phyloP scores from a whole-genome alignment of 805 yeast species.

The Cyberlindnera xishuangbannaensis region DNA sequence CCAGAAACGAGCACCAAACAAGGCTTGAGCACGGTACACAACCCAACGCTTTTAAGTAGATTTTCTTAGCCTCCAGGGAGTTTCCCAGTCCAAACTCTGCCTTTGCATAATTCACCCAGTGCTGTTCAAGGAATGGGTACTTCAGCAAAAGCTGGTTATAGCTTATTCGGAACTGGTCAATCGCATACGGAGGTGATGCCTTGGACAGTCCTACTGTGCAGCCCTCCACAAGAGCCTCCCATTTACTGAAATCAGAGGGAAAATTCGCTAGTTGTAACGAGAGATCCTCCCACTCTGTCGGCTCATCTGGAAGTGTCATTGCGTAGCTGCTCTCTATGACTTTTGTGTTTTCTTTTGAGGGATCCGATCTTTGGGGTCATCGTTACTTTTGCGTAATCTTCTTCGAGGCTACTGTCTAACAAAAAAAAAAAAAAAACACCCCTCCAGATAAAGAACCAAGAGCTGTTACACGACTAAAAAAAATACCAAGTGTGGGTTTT shows the following conservation, averaged over 20 bases:
- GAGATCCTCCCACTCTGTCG: not conserved
- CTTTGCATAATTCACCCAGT: conserved; percentile 53
- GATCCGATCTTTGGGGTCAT: no score
- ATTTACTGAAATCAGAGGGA: conserved; percentile 32
- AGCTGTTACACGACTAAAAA: no score
- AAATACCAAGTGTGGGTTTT: no score
- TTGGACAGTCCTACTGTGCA: conserved; percentile 34
- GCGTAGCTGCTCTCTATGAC: no score
- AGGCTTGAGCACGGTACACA: conserved; percentile 39
- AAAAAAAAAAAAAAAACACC: no score
- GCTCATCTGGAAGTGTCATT: no score
- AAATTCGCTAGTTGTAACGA: conserved; percentile 14
- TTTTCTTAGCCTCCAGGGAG: conserved; percentile 30
- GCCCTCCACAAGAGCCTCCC: conserved; percentile 32
- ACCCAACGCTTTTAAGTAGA: conserved; percentile 36
- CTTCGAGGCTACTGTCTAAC: no score
- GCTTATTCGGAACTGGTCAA: conserved; percentile 32
- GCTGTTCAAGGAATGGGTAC: conserved; percentile 46
- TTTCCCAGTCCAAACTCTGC: conserved; percentile 41
- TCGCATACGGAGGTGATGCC: conserved; percentile 26
- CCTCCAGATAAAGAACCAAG: no score
- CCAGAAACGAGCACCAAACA: conserved; percentile 46
- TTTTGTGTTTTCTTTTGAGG: no score
- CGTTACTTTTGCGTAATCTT: no score
- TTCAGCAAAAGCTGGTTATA: conserved; percentile 39